These are phyloP conservation scores for Colletotrichum tamarilloi DNA, from an alignment of 2,329 filamentous ascomycete species.

Conservation along the genomic window DNA sequence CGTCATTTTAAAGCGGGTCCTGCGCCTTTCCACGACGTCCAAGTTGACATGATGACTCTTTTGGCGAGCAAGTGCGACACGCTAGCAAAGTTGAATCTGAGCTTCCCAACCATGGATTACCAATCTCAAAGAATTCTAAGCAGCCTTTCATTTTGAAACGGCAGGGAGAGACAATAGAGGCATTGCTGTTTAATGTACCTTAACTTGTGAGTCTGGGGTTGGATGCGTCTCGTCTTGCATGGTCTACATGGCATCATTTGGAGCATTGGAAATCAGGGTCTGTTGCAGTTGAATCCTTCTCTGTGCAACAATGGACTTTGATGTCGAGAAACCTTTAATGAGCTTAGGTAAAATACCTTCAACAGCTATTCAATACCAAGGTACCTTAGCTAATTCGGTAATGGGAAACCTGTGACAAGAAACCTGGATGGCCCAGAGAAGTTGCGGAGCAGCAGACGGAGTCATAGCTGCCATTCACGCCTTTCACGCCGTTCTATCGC, in stretches of 20 bases:
- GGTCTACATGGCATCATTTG: neutral
- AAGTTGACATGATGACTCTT: conserved; percentile 30
- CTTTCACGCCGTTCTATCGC: conserved; percentile 19
- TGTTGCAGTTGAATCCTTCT: neutral
- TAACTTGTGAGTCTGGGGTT: neutral
- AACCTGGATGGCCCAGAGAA: conserved; percentile 1
- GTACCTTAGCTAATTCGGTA: too few relatives aligned
- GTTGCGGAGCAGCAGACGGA: neutral
- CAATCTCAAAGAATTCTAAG: conserved; percentile 2
- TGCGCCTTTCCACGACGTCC: conserved; percentile 18
- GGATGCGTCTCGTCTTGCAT: neutral
- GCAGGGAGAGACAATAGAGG: neutral
- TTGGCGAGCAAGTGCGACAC: conserved; percentile 1
- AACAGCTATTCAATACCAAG: neutral
- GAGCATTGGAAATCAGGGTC: neutral
- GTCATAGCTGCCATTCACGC: conserved; percentile 22
- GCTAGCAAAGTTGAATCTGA: neutral
- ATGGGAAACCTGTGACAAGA: neutral
- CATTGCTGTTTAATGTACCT: neutral
- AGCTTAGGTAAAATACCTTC: neutral
- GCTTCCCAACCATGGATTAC: conserved; percentile 10
- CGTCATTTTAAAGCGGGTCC: conserved; percentile 10
- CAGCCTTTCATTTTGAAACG: neutral
- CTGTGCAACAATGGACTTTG: neutral
- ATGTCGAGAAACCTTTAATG: neutral